phyloP scores from a whole-genome alignment of 169 alveolate genomes.

The Eimeria brunetti region DNA sequence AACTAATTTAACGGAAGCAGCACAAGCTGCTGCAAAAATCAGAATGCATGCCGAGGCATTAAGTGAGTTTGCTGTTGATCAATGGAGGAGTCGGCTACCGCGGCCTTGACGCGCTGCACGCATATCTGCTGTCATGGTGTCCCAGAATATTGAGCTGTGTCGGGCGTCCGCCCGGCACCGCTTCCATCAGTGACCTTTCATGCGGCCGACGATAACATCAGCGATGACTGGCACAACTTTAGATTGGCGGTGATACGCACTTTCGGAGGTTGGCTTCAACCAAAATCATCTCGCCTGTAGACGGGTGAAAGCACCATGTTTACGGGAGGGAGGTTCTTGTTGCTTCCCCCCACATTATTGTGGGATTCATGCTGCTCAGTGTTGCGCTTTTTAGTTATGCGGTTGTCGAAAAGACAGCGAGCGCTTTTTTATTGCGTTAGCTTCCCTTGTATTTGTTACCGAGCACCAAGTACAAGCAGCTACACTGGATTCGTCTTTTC shows the following conservation, averaged over 20 bases:
- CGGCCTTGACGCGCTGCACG: neutral
- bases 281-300: neutral
- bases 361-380: neutral
- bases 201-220: neutral
- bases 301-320: neutral
- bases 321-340: neutral
- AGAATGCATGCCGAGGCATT: neutral
- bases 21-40: neutral
- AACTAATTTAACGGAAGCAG: slow-evolving; percentile 10
- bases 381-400: neutral
- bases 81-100: neutral
- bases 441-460: neutral
- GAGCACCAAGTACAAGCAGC: neutral
- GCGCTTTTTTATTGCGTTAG: neutral
- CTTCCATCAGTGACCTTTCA: neutral
- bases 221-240: neutral
- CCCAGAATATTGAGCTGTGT: neutral
- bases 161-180: neutral
- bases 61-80: neutral
- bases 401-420: neutral
- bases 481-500: neutral
- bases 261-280: neutral
- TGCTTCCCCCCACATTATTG: neutral
- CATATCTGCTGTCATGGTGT: neutral
- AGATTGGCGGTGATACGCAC: neutral